phyloP scores from a whole-genome alignment of 2,329 filamentous ascomycete species.

The Penicillium sp. region DNA sequence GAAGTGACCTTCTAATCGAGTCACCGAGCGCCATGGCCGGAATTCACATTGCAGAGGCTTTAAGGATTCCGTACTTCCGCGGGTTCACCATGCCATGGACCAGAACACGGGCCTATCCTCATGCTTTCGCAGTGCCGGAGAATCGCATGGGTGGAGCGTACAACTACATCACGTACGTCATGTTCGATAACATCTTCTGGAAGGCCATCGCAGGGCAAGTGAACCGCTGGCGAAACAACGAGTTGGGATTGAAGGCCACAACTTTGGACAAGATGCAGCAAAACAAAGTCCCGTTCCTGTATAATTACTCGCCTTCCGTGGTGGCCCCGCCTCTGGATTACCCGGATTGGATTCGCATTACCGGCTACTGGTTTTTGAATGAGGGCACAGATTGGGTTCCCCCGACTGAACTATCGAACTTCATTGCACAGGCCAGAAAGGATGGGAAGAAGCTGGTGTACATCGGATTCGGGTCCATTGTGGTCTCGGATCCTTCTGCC shows the following conservation, averaged over 20 bases:
- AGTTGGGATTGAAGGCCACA: conserved; percentile 74
- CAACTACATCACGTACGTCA: conserved; percentile 91
- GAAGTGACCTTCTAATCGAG: conserved; percentile 86
- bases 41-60: conserved; percentile 92
- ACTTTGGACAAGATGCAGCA: conserved; percentile 86
- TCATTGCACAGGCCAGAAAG: conserved; percentile 75
- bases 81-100: conserved; percentile 99
- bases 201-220: conserved; percentile 86
- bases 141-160: conserved; percentile 93
- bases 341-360: conserved; percentile 95
- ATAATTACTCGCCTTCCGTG: conserved; percentile 93
- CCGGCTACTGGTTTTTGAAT: conserved; percentile 96
- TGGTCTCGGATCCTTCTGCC: conserved; percentile 82
- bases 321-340: conserved; percentile 94
- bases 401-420: conserved; percentile 69
- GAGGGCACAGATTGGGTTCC: conserved; percentile 70
- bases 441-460: conserved; percentile 93
- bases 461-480: conserved; percentile 94
- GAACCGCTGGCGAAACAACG: conserved; percentile 85
- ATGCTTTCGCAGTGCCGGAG: conserved; percentile 90
- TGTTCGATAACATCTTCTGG: conserved; percentile 98
- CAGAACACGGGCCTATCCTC: conserved; percentile 88
- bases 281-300: conserved; percentile 96
- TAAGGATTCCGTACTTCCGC: conserved; percentile 91
- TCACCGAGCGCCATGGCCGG: conserved; percentile 96